Evolutionary conservation across 169 alveolate genomes (phyloP), one percentile per base, ranked within the genome.

Genomic region (Plasmodium yoelii): DNA sequence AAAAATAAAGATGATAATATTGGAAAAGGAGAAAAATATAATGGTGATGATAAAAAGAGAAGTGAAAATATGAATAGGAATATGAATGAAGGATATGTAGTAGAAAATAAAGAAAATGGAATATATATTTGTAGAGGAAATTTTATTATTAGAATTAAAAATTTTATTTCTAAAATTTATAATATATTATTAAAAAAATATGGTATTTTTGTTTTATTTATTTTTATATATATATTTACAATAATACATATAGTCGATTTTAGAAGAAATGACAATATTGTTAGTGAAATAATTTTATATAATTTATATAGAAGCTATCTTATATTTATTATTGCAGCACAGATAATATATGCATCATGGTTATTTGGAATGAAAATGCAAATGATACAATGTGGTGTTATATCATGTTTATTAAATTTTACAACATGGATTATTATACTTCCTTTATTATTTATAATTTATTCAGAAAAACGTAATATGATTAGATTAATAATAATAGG

Each of bases 311-410:
- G 90, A 46, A 70, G 90, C 8, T 80, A 53, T 70, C 55, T 80
- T 39, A 80, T 67, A 34, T 64, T 80, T 65, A 80, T 80, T 9
- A 51, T 67, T 28, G 44, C 82, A 5, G 53, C 28, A 15, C 90
- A 64, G 39, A 60, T 80, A 44, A 80, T 80, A 8, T 80, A 80
- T 67, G 39, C 90, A 15, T 80, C 90, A 2, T 80, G 90, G 90
- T 9, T 80, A 5, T 80, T 80, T 80, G 90, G 90, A 0, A 34
- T 80, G 42, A 80, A 57, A 55, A 12, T 65, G 15, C 90, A 80
- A 56, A 65, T 65, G 69, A 22, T 68, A 1, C 90, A 80, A 44
- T 80, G 90, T 26, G 90, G 90, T 5, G 60, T 80, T 15, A 24
- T 80, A 10, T 28, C 90, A 1, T 65, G 84, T 10, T 26, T 51